Evolutionary conservation across 768 basidiomycete species (phyloP).

Genomic region (Inosperma sp.): DNA sequence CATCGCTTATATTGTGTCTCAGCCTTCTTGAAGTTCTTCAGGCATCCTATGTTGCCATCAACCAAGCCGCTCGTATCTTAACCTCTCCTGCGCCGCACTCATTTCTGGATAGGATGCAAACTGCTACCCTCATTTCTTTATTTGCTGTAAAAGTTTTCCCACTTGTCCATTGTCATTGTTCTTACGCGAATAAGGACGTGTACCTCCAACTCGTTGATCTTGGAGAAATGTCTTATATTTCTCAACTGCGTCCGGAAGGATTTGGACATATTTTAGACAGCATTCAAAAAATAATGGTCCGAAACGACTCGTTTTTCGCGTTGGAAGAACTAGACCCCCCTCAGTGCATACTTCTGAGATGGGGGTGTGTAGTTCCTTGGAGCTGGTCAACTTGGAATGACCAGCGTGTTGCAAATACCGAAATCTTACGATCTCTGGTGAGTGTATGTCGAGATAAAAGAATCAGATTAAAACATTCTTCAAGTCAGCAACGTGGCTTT

Average conservation of each 20-base stretch:
- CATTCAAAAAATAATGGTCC: slow-evolving; percentile 38
- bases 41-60: slow-evolving; percentile 19
- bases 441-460: slow-evolving; percentile 14
- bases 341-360: slow-evolving; percentile 50
- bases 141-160: slow-evolving; percentile 32
- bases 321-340: slow-evolving; percentile 25
- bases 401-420: slow-evolving; percentile 43
- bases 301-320: slow-evolving; percentile 16
- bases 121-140: slow-evolving; percentile 40
- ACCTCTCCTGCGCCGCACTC: slow-evolving; percentile 9
- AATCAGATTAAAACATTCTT: not conserved
- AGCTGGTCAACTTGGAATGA: slow-evolving; percentile 63
- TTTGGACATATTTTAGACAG: slow-evolving; percentile 41
- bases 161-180: not conserved
- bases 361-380: slow-evolving; percentile 58
- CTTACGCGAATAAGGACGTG: not conserved
- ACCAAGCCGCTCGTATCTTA: slow-evolving; percentile 6
- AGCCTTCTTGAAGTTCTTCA: slow-evolving; percentile 16
- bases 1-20: not conserved
- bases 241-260: slow-evolving; percentile 45
- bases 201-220: slow-evolving; percentile 7
- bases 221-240: not conserved
- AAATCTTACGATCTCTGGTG: slow-evolving; percentile 48
- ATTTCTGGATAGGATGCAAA: slow-evolving; percentile 23
- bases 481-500: slow-evolving; percentile 54